Percentiles rank a stretch among this genome's conserved stretches.
These are phyloP conservation scores for Corylus americana DNA, from an alignment of 306 rosid genomes.

Conservation along the genomic window DNA sequence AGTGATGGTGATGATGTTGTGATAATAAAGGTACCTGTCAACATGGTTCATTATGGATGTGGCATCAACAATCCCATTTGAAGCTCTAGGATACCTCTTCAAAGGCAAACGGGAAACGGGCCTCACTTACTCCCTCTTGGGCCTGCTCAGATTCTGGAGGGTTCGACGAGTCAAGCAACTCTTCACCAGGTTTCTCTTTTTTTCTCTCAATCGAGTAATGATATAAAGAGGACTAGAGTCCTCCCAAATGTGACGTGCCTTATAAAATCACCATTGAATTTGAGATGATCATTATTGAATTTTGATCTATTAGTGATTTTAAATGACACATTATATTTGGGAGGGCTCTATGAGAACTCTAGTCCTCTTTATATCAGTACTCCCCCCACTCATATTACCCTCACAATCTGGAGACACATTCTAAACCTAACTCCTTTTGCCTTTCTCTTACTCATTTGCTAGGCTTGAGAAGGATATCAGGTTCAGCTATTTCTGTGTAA, in stretches of 20 bases:
- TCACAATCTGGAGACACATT: neutral
- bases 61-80: constrained; percentile 86
- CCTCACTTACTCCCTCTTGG: constrained; percentile 60
- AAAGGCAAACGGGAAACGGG: constrained; percentile 58
- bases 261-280: too few relatives aligned
- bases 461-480: constrained; percentile 99
- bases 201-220: too few relatives aligned
- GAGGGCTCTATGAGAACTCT: too few relatives aligned
- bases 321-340: too few relatives aligned
- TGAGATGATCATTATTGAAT: too few relatives aligned
- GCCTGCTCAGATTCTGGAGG: constrained; percentile 86
- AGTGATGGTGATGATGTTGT: constrained; percentile 17
- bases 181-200: constrained; percentile 63
- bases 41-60: constrained; percentile 92
- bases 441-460: constrained; percentile 10
- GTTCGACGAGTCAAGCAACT: constrained; percentile 71
- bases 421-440: neutral
- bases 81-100: constrained; percentile 44
- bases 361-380: too few relatives aligned
- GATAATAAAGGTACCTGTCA: constrained; percentile 62
- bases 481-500: constrained; percentile 80
- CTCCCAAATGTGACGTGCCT: too few relatives aligned
- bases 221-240: too few relatives aligned
- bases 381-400: neutral
- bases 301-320: too few relatives aligned